These are phyloP conservation scores for Fraxinus cuspidata DNA, from an alignment of 257 asterid genomes.

Conservation along the genomic window DNA sequence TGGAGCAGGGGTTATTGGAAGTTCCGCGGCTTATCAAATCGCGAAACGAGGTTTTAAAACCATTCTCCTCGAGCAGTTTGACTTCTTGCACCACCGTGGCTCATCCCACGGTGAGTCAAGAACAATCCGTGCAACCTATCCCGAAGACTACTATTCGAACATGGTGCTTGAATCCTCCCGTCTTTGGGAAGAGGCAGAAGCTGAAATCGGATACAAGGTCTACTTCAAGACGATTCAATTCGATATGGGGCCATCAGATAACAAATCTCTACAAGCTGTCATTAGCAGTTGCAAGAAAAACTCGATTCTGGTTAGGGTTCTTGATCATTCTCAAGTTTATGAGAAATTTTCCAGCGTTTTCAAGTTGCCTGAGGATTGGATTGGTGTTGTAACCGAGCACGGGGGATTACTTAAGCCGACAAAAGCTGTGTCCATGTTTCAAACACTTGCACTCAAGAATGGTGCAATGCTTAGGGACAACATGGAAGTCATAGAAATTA, in stretches of 20 bases:
- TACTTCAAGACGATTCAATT: conserved; percentile 68
- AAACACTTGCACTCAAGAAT: conserved; percentile 63
- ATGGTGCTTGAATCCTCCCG: conserved; percentile 61
- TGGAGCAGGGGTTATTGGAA: conserved; percentile 96
- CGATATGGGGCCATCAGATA: conserved; percentile 64
- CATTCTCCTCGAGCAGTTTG: conserved; percentile 88
- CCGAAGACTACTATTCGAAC: conserved; percentile 70
- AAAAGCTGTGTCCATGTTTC: conserved; percentile 90
- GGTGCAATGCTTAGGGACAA: conserved; percentile 68
- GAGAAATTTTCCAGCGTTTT: conserved; percentile 50
- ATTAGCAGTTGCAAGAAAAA: conserved; percentile 58
- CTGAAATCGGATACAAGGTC: conserved; percentile 76
- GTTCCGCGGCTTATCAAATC: conserved; percentile 80
- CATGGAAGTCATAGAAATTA: conserved; percentile 42
- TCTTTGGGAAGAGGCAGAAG: conserved; percentile 69
- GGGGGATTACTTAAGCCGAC: conserved; percentile 94
- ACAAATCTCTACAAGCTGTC: conserved; percentile 55
- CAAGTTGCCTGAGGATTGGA: conserved; percentile 62
- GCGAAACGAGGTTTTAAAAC: conserved; percentile 68
- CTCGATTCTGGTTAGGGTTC: conserved; percentile 49
- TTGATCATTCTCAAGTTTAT: conserved; percentile 22
- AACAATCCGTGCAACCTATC: conserved; percentile 79
- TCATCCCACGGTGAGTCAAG: conserved; percentile 99
- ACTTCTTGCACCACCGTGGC: conserved; percentile 94
- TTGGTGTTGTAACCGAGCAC: conserved; percentile 59